phyloP scores from a whole-genome alignment of 345 rosid genomes.

The Orychophragmus violaceus region DNA sequence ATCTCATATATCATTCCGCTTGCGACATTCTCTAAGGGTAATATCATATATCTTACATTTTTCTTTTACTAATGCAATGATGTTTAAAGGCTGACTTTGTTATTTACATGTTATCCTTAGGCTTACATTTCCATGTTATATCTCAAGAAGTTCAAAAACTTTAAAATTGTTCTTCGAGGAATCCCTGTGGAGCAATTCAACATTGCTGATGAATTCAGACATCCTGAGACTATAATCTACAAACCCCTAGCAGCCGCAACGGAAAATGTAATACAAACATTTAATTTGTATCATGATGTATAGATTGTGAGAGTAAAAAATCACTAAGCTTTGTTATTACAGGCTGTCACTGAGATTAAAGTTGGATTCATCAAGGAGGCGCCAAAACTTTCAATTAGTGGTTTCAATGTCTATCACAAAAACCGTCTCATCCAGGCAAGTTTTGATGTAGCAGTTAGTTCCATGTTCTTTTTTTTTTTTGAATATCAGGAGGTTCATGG shows the following conservation, averaged over 20 bases:
- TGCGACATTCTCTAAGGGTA: slow-evolving; percentile 71
- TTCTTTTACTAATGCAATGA: neutral
- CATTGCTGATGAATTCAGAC: slow-evolving; percentile 51
- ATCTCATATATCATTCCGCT: slow-evolving; percentile 61
- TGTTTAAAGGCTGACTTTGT: neutral
- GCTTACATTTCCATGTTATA: slow-evolving; percentile 82
- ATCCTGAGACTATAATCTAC: slow-evolving; percentile 42
- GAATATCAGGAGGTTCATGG: too few species aligned
- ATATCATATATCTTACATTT: slow-evolving; percentile 10
- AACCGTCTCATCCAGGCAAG: slow-evolving; percentile 85
- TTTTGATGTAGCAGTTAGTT: neutral
- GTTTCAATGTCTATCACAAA: slow-evolving; percentile 71
- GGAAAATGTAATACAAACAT: slow-evolving; percentile 46
- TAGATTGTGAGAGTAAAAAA: neutral
- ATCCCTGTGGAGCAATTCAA: slow-evolving; percentile 59
- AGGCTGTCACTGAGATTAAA: slow-evolving; percentile 59
- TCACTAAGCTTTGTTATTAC: slow-evolving; percentile 10
- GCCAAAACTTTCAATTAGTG: slow-evolving; percentile 44
- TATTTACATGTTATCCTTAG: slow-evolving; percentile 39
- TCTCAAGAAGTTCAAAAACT: slow-evolving; percentile 64
- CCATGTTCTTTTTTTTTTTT: too few species aligned
- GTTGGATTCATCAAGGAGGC: slow-evolving; percentile 78
- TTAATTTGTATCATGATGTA: neutral
- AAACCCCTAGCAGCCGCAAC: slow-evolving; percentile 47
- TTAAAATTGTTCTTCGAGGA: slow-evolving; percentile 71